Evolutionary conservation across 2,329 filamentous ascomycete species (phyloP), one percentile per base, ranked within the genome.

Genomic region (Alternaria brassicicola): DNA sequence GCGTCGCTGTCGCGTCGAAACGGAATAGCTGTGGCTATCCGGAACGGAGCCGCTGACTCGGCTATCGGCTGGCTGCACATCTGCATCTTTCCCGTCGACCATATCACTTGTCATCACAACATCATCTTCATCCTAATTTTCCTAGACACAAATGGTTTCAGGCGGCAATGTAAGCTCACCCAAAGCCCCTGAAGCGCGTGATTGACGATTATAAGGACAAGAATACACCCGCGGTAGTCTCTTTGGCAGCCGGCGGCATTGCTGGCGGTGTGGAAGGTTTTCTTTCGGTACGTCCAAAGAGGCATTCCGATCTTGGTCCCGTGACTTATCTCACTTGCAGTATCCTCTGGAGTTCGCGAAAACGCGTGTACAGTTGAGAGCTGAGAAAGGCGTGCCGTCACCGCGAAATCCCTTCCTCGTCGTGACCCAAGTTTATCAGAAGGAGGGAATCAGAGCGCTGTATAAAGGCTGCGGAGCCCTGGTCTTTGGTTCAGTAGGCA

Each of bases 281-380:
- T 36, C 63, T 75, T 31, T 76, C 75, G 26, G 75, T 77, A 67
- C 36, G 67, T 43, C 26, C 30, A 33, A 45, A 38, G 17, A 41
- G 31, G 25, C 13, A 52, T 43, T 13, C 35, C 38, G 38, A 26
- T 25, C 19, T 3, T 25, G 43, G 45, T 59, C 57, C 42, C 47
- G 42, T 63, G 45, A 57, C 65, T 68, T 30, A 66, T 35, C 5
- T 7, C 3, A 30, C 7, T 3, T 4, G 15, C 54, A 76, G 73
- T 89, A 89, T 71, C 87, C 87, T 0, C 85, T 89, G 65, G 87
- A 89, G 68, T 90, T 88, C 65, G 86, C 87, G 52, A 90, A 90
- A 74, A 89, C 87, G 0, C 79, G 85, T 53, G 82, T 86, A 3
- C 86, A 89, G 62, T 78, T 88, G n/a, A 78, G 78, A 28, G 73